A percentile compares a stretch with the other conserved stretches of the same genome.
Conservation (phyloP, 352 stramenopile species). For the Globisporangium parvum region DNA sequence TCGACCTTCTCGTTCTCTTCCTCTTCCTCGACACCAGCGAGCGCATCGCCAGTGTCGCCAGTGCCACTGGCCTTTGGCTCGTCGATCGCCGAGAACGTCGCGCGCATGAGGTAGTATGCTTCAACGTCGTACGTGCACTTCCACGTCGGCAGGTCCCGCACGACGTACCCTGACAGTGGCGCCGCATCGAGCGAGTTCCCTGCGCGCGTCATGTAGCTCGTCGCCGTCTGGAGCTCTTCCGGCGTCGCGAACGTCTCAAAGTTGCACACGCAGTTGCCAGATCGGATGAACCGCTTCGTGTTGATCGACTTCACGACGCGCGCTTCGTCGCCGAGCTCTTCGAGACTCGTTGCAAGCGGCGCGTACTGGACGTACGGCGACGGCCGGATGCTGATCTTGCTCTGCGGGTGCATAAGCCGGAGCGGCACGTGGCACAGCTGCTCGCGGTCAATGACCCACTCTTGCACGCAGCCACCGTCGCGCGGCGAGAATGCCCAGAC, state of each 20-base stretch:
- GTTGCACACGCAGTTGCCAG: constrained; percentile 72
- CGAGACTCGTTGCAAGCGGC: constrained; percentile 69
- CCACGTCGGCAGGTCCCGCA: constrained; percentile 79
- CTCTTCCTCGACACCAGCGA: constrained; percentile 44
- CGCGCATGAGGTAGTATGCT: constrained; percentile 83
- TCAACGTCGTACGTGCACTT: constrained; percentile 88
- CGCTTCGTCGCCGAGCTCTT: constrained; percentile 73
- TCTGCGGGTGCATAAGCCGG: constrained; percentile 80
- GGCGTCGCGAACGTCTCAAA: constrained; percentile 74
- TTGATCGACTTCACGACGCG: constrained; percentile 64
- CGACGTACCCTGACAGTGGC: constrained; percentile 71
- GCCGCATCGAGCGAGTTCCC: constrained; percentile 25
- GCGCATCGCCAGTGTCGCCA: constrained; percentile 11
- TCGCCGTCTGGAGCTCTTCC: constrained; percentile 55
- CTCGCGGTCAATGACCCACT: constrained; percentile 84
- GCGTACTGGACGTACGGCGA: constrained; percentile 84
- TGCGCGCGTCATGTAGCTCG: constrained; percentile 22
- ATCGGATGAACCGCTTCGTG: constrained; percentile 76
- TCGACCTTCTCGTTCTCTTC: constrained; percentile 68
- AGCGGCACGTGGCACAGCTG: constrained; percentile 78
- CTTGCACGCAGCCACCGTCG: constrained; percentile 61
- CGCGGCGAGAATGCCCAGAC: constrained; percentile 85
- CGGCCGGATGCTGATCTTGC: constrained; percentile 82
- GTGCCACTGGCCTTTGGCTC: constrained; percentile 23
- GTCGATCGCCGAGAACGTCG: constrained; percentile 66